Evolutionary conservation across 106 monocot genomes (phyloP), one percentile per base, ranked within the genome.

Genomic region (Dioscorea zingiberensis): DNA sequence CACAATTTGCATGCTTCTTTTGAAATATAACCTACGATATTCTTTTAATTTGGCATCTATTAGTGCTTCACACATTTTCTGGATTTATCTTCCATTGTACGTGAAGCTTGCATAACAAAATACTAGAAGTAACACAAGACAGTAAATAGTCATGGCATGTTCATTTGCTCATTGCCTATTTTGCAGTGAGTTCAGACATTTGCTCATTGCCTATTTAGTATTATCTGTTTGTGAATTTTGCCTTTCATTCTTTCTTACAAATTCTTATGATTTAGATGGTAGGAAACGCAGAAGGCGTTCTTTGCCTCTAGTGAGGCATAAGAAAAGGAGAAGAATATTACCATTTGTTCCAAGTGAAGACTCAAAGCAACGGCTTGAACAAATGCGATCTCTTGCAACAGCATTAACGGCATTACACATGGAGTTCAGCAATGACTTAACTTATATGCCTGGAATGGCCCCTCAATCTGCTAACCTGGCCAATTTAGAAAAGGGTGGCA

Each of bases 361-460:
- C 75, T 68, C 70, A 28, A 51, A 44, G 16, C 60, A 72, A 77
- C 81, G 82, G 44, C 84, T 90, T 44, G 67, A 82, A 72, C 90
- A 94, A 65, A 90, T 94, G 94, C 71, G 74, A 69, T 87, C 90
- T 73, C 86, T 94, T 51, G 94, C 94, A 29, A 85, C 82, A 59
- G 94, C 84, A 55, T 80, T 94, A 48, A 87, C 80, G 45, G 58
- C 87, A 55, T 67, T 78, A 70, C 63, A 80, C 22, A 85, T 90
- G 79, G 67, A 87, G 21, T 90, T 94, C 69, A 90, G 82, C 63
- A 90, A 94, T 76, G 84, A 94, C 21, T 68, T 94, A 17, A 87
- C 76, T 22, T 94, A 84, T 71, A 80, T 90, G 62, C 76, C 80
- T 59, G 66, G 75, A 54, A 84, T 90, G 94, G 87, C 87, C 18